Evolutionary conservation across 257 asterid genomes (phyloP).

Genomic region (Solanum lignicaule): DNA sequence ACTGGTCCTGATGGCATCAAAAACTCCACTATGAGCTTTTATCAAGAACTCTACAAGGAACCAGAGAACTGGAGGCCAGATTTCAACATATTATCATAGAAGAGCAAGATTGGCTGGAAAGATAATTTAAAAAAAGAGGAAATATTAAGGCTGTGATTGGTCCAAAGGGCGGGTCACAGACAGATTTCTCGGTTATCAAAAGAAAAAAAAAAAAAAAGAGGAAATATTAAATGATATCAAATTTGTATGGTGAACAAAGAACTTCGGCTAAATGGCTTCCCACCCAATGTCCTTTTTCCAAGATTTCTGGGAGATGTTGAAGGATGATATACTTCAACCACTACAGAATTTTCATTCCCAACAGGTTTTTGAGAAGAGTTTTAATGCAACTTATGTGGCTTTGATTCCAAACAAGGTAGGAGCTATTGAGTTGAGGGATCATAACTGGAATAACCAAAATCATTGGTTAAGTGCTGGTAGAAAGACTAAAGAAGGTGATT

Average conservation of each 20-base stretch:
- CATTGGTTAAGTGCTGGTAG: not conserved
- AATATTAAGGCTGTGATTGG: too few species aligned
- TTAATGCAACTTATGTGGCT: not conserved
- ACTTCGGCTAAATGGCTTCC: not conserved
- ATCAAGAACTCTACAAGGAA: not conserved
- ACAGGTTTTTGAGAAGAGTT: not conserved
- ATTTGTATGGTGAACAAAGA: not conserved
- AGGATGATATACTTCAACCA: not conserved
- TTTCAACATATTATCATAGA: not conserved
- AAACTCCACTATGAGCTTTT: not conserved
- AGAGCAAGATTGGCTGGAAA: not conserved
- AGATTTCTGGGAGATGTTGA: not conserved
- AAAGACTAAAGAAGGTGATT: not conserved
- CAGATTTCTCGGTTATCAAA: not conserved
- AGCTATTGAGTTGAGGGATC: not conserved
- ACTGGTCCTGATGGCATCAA: not conserved
- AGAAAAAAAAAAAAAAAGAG: not conserved
- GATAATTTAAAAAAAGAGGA: not conserved
- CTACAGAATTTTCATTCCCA: not conserved
- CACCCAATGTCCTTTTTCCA: not conserved
- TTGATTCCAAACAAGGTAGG: not conserved
- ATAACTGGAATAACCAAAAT: not conserved
- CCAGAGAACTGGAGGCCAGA: not conserved
- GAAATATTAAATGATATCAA: not conserved
- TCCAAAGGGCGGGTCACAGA: not conserved